Evolutionary conservation across 805 yeast genomes (phyloP), one percentile per base, ranked within the genome.

Genomic region (Spathaspora sp.): DNA sequence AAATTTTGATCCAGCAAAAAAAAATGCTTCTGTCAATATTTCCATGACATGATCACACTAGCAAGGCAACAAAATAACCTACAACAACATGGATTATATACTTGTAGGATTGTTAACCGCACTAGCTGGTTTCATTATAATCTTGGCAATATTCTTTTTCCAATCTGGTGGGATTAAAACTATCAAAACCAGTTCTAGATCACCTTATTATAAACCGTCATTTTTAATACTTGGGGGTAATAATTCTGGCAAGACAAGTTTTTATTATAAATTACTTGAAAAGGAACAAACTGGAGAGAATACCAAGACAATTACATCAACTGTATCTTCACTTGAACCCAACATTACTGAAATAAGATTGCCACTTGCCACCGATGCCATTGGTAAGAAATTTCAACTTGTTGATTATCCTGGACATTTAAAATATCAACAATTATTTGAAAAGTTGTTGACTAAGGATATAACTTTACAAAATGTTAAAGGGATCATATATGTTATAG

Each of bases 401-500:
- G 76, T 86, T 48, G 98, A 93, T 61, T 83, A 83, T 55, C 99
- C 99, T 1, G 97, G 97, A n/a, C 91, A 87, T 68, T 70, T 79
- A 50, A 90, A 89, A 67, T 80, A 92, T 57, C 80, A 79, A 49
- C 80, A 81, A 52, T 70, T 85, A 48, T 72, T 83, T 52, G 77
- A 79, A 49, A 78, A 79, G 51, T 70, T 78, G 56, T 62, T 83
- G 44, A 71, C 73, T 51, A 70, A 69, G 16, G 73, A 71, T 43
- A 60, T 71, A 26, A 64, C 70, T 1, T 62, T 73, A 12, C 52
- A 58, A 16, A 67, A 79, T 16, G 65, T 87, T 48, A 80, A 78
- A 56, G 97, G 97, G 5, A 70, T 90, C 5, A 69, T 92, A 0
- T 90, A 80, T 56, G 75, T 93, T 53, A 73, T 92, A n/a, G 98